Evolutionary conservation across 1,139 yeast genomes (phyloP).

Genomic region (Magnusiomyces magnusii): DNA sequence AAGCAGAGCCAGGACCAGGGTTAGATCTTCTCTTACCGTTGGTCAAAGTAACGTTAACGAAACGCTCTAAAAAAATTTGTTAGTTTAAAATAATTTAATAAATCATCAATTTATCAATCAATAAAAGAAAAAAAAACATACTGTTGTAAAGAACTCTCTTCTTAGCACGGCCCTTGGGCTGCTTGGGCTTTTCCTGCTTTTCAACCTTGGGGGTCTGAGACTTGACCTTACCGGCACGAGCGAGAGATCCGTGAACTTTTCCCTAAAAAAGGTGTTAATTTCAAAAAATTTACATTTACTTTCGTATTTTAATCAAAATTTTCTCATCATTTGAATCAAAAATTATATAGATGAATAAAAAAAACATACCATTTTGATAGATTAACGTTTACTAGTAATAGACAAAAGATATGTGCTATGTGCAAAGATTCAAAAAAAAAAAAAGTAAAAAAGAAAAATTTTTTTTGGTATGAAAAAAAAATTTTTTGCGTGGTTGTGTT

Average conservation of each 20-base stretch:
- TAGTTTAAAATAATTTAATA: neutral
- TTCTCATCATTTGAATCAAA: no score
- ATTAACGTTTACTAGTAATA: no score
- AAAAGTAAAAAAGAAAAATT: no score
- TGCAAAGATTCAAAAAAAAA: no score
- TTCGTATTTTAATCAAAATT: no score
- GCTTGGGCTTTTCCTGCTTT: conserved; percentile 68
- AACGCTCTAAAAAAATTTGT: conserved; percentile 51
- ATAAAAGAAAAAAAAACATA: conserved; percentile 28
- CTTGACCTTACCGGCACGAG: conserved; percentile 99
- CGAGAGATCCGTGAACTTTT: conserved; percentile 33
- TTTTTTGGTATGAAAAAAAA: no score
- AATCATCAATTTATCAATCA: neutral
- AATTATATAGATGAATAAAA: neutral
- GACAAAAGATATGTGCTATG: no score
- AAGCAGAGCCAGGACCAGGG: conserved; percentile 65
- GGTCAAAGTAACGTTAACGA: conserved; percentile 95
- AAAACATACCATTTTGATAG: no score
- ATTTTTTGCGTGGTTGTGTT: no score
- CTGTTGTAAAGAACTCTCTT: conserved; percentile 98
- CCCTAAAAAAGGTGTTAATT: neutral
- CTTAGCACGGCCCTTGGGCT: conserved; percentile 89
- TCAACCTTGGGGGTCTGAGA: conserved; percentile 96
- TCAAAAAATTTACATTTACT: neutral
- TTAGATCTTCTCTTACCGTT: conserved; percentile 99